These are phyloP conservation scores for Debaryomyces subglobosus DNA, from an alignment of 1,139 yeast species.

Conservation along the genomic window DNA sequence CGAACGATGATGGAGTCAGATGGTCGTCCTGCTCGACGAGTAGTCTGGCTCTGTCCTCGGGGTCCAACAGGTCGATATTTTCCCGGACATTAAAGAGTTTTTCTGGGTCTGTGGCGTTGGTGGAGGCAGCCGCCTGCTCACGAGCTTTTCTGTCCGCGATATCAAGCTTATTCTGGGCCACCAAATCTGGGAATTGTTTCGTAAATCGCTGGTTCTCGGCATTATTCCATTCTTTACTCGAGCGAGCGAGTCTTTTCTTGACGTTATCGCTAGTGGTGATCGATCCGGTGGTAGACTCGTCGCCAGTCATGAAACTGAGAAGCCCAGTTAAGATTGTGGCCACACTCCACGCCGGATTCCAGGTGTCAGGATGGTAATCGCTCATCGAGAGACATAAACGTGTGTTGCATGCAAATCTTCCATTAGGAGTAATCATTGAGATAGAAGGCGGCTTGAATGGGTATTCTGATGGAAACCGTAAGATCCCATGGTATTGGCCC, in stretches of 20 bases:
- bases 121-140: constrained; percentile 15
- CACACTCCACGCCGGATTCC: constrained; percentile 97
- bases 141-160: constrained; percentile 16
- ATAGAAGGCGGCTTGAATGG: constrained; percentile 95
- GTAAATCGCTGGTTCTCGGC: constrained; percentile 56
- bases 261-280: constrained; percentile 39
- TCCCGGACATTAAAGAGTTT: constrained; percentile 23
- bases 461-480: constrained; percentile 82
- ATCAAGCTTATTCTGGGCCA: constrained; percentile 45
- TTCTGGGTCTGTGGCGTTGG: constrained; percentile 13
- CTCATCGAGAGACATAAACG: constrained; percentile 86
- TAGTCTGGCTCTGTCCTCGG: constrained; percentile 49
- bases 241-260: constrained; percentile 44
- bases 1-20: constrained; percentile 13
- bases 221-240: constrained; percentile 69
- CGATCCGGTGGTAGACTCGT: constrained; percentile 45
- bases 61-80: constrained; percentile 37
- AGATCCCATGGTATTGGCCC: constrained; percentile 90
- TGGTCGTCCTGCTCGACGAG: constrained; percentile 29
- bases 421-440: constrained; percentile 86
- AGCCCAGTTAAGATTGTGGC: constrained; percentile 83
- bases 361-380: constrained; percentile 89
- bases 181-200: constrained; percentile 69
- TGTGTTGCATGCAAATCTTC: constrained; percentile 75
- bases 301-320: constrained; percentile 80